Conservation (phyloP, 371 early-diverging fungal species). For the Rhizopus stolonifer region DNA sequence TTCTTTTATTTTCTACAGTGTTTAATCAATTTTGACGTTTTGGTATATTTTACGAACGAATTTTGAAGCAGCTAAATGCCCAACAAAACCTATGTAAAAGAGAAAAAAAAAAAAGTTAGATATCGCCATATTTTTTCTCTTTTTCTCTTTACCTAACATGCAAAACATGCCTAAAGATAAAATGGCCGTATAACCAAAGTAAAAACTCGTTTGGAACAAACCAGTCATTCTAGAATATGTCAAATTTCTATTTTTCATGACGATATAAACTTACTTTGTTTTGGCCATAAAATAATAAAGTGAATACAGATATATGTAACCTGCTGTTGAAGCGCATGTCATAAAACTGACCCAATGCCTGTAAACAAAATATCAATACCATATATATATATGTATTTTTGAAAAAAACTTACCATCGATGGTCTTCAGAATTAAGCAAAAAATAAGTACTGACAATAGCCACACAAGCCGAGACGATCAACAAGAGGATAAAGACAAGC, state of each 20-base stretch:
- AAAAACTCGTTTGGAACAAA: slow-evolving; percentile 76
- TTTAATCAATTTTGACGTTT: slow-evolving; percentile 72
- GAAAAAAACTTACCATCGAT: slow-evolving; percentile 69
- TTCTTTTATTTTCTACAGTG: not conserved
- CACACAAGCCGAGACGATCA: slow-evolving; percentile 75
- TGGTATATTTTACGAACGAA: slow-evolving; percentile 75
- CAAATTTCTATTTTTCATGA: not conserved
- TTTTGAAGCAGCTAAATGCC: slow-evolving; percentile 59
- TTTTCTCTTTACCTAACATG: slow-evolving; percentile 60
- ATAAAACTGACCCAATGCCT: slow-evolving; percentile 84
- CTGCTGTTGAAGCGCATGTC: slow-evolving; percentile 75
- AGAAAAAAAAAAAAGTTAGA: not conserved
- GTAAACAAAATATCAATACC: not conserved
- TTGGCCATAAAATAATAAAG: slow-evolving; percentile 74
- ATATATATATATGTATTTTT: no score
- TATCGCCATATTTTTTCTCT: not conserved
- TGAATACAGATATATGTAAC: slow-evolving; percentile 79
- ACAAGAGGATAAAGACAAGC: slow-evolving; percentile 69
- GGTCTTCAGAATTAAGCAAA: slow-evolving; percentile 81
- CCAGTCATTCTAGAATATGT: slow-evolving; percentile 70
- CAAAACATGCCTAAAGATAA: slow-evolving; percentile 66
- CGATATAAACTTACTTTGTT: slow-evolving; percentile 60
- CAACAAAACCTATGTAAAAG: slow-evolving; percentile 48
- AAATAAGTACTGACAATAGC: slow-evolving; percentile 80
- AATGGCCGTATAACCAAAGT: slow-evolving; percentile 79